A percentile compares a stretch with the other conserved stretches of the same genome.
Conservation (phyloP, 345 rosid genomes). For the Barbarea vulgaris region DNA sequence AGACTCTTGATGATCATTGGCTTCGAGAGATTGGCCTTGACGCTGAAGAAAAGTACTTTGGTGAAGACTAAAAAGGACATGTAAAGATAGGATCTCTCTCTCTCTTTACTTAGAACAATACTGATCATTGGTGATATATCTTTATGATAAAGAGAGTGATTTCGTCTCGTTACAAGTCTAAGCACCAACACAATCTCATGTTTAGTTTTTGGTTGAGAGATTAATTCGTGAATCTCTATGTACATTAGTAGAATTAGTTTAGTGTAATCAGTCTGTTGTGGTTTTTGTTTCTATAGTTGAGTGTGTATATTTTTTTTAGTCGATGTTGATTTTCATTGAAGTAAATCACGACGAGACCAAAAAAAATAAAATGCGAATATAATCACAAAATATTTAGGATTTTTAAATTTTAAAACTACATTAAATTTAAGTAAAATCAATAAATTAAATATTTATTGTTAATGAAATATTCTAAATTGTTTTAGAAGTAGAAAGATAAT, state of each 20-base stretch:
- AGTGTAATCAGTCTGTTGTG: not conserved
- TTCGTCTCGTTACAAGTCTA: not conserved
- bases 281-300: not conserved
- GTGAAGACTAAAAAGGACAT: conserved; percentile 33
- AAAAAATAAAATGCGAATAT: too few relatives aligned
- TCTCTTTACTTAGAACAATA: not conserved
- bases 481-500: too few relatives aligned
- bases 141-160: not conserved
- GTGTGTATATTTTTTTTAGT: not conserved
- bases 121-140: not conserved
- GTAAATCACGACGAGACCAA: too few relatives aligned
- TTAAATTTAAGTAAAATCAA: too few relatives aligned
- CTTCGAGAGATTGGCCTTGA: conserved; percentile 69
- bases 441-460: too few relatives aligned
- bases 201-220: conserved; percentile 10
- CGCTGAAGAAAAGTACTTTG: conserved; percentile 93
- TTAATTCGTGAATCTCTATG: not conserved
- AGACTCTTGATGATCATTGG: conserved; percentile 95
- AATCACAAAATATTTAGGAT: too few relatives aligned
- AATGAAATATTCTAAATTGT: too few relatives aligned
- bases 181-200: conserved; percentile 2
- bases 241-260: not conserved
- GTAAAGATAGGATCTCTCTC: conserved; percentile 17
- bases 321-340: not conserved
- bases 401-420: too few relatives aligned